Conservation (phyloP, 257 asterid species). For the Galeopsis tetrahit region DNA sequence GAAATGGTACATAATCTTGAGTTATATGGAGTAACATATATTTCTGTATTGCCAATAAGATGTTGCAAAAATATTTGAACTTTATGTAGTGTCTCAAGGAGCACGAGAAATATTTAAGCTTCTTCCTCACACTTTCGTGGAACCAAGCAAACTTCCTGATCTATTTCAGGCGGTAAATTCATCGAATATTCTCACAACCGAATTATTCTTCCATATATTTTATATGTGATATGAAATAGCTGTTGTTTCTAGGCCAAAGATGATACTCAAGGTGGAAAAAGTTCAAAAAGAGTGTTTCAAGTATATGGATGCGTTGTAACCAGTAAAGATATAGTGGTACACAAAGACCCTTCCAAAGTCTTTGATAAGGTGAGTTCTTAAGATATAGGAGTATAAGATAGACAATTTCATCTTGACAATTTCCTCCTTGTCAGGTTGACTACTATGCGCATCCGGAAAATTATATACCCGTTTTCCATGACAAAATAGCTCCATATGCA, state of each 20-base stretch:
- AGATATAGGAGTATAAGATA: neutral
- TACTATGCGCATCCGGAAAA: constrained; percentile 94
- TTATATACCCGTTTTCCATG: constrained; percentile 75
- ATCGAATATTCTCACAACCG: neutral
- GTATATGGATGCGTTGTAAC: constrained; percentile 89
- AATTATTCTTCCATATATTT: neutral
- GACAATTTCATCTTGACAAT: too few species aligned
- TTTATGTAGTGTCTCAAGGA: constrained; percentile 77
- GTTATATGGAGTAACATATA: too few species aligned
- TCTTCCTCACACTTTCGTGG: constrained; percentile 87
- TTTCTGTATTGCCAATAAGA: too few species aligned
- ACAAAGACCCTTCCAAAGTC: constrained; percentile 57
- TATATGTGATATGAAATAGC: constrained; percentile 4
- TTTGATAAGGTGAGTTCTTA: constrained; percentile 72
- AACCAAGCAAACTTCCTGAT: constrained; percentile 73
- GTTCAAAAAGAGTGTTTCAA: constrained; percentile 69
- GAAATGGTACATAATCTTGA: constrained; percentile 66
- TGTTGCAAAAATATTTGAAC: neutral
- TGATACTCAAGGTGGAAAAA: constrained; percentile 41
- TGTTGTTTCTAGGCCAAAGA: constrained; percentile 54
- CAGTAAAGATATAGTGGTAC: constrained; percentile 82
- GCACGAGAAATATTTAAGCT: constrained; percentile 93
- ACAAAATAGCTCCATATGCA: constrained; percentile 83
- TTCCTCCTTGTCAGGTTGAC: constrained; percentile 63
- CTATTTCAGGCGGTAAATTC: constrained; percentile 63